Conservation (phyloP, 495 filamentous ascomycete genomes). For the Penicillium goetzii region DNA sequence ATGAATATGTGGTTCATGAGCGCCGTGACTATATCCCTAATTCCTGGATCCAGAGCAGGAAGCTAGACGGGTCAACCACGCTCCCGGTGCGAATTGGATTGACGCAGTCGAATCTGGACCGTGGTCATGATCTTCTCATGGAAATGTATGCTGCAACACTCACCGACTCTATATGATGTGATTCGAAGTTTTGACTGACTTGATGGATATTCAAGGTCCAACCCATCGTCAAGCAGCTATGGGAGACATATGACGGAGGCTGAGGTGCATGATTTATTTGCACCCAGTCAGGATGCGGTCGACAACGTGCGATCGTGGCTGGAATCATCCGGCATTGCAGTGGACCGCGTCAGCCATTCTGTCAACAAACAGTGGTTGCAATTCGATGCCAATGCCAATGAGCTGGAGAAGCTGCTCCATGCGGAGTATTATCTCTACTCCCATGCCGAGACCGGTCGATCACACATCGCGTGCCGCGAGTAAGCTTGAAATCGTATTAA, state of each 20-base stretch:
- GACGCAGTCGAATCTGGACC: conserved; percentile 56
- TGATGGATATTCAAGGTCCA: conserved; percentile 27
- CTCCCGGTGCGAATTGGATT: conserved; percentile 61
- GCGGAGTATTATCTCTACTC: conserved; percentile 62
- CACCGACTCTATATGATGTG: not conserved
- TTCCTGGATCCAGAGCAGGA: conserved; percentile 39
- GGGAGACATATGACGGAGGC: conserved; percentile 52
- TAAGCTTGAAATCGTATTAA: conserved; percentile 13
- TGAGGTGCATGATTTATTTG: conserved; percentile 57
- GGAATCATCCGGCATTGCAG: conserved; percentile 49
- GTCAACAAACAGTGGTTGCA: conserved; percentile 57
- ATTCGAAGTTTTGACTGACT: not conserved
- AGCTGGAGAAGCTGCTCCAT: conserved; percentile 59
- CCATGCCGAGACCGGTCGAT: conserved; percentile 48
- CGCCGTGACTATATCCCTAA: conserved; percentile 40
- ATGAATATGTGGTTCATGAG: conserved; percentile 46
- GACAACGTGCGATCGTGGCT: conserved; percentile 55
- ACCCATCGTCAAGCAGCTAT: conserved; percentile 53
- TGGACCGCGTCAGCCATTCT: conserved; percentile 48
- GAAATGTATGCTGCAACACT: conserved; percentile 45
- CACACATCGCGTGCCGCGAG: conserved; percentile 53
- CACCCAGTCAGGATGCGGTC: conserved; percentile 45
- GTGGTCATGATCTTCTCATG: conserved; percentile 58
- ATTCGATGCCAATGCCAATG: conserved; percentile 54
- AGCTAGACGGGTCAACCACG: conserved; percentile 35